Percentiles rank a stretch among this genome's conserved stretches.
Evolutionary conservation across 2,329 filamentous ascomycete genomes (phyloP).

Genomic region (Verticillium dahliae): DNA sequence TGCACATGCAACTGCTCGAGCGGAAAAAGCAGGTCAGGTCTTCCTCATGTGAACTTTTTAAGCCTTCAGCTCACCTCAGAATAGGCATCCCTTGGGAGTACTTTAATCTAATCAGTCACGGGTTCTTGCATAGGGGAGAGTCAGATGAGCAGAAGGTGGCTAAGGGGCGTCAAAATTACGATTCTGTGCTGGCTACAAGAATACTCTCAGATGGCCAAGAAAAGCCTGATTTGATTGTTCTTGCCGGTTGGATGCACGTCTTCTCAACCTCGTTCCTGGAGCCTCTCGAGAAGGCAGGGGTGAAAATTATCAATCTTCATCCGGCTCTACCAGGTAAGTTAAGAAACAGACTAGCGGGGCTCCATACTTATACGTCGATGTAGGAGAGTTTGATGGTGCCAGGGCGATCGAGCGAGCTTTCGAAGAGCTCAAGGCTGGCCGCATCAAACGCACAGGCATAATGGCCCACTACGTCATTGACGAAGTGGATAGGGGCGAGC

Average conservation of each 20-base stretch:
- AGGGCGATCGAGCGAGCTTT: conserved; percentile 74
- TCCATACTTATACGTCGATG: not conserved
- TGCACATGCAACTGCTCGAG: conserved; percentile 34
- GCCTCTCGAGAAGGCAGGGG: conserved; percentile 53
- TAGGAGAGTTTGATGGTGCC: conserved; percentile 69
- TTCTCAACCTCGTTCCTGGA: conserved; percentile 63
- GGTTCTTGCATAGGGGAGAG: conserved; percentile 52
- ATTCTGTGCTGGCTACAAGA: conserved; percentile 64
- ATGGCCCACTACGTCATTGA: conserved; percentile 84
- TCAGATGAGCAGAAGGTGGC: conserved; percentile 46
- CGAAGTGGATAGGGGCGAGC: conserved; percentile 71
- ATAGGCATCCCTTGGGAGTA: conserved; percentile 65
- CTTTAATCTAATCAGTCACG: conserved; percentile 75
- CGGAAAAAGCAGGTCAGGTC: conserved; percentile 30
- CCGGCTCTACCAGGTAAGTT: conserved; percentile 57
- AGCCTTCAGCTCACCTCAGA: conserved; percentile 28
- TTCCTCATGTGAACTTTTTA: conserved; percentile 5
- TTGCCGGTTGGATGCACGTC: conserved; percentile 85
- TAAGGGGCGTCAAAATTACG: conserved; percentile 62
- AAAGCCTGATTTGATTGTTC: conserved; percentile 67
- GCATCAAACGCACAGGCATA: conserved; percentile 68
- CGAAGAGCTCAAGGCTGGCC: conserved; percentile 59
- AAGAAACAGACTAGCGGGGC: not conserved
- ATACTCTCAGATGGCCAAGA: conserved; percentile 47
- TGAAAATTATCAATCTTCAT: conserved; percentile 77